These are phyloP conservation scores for Lasiodiplodia hormozganensis DNA, from an alignment of 2,329 filamentous ascomycete species.

Conservation along the genomic window DNA sequence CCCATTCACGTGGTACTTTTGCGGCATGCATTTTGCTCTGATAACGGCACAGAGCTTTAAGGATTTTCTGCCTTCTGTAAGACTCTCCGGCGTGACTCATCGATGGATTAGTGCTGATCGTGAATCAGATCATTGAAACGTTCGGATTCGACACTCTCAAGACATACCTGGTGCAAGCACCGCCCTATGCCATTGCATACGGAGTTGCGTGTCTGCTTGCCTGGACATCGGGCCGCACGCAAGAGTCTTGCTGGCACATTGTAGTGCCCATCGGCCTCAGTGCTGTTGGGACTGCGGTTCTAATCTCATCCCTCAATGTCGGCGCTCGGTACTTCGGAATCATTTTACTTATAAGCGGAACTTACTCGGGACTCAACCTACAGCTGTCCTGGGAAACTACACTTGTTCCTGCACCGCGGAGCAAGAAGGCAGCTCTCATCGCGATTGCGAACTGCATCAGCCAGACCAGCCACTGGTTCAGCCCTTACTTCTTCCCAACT, in stretches of 20 bases:
- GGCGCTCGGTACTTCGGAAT: constrained; percentile 41
- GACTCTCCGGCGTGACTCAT: too few species aligned
- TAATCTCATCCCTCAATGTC: constrained; percentile 42
- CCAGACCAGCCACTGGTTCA: constrained; percentile 52
- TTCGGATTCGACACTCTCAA: not conserved
- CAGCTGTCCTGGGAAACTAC: constrained; percentile 54
- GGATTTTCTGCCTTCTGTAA: constrained; percentile 42
- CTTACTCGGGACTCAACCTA: constrained; percentile 50
- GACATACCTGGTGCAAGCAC: too few species aligned
- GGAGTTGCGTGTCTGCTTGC: too few species aligned
- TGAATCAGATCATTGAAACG: not conserved
- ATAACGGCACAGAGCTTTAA: constrained; percentile 44
- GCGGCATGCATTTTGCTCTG: constrained; percentile 48
- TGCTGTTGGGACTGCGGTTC: constrained; percentile 34
- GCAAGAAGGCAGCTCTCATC: constrained; percentile 52
- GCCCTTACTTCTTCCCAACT: constrained; percentile 48
- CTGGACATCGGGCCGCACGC: constrained; percentile 39
- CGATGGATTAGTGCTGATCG: not conserved
- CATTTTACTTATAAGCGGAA: too few species aligned
- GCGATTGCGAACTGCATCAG: constrained; percentile 53
- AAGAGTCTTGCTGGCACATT: constrained; percentile 40
- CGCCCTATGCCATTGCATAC: constrained; percentile 48
- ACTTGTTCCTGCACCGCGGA: constrained; percentile 49
- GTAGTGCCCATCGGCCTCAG: too few species aligned
- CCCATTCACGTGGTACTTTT: constrained; percentile 49